phyloP scores from a whole-genome alignment of 164 flowering plant genomes.

The Euptelea pleiosperma region DNA sequence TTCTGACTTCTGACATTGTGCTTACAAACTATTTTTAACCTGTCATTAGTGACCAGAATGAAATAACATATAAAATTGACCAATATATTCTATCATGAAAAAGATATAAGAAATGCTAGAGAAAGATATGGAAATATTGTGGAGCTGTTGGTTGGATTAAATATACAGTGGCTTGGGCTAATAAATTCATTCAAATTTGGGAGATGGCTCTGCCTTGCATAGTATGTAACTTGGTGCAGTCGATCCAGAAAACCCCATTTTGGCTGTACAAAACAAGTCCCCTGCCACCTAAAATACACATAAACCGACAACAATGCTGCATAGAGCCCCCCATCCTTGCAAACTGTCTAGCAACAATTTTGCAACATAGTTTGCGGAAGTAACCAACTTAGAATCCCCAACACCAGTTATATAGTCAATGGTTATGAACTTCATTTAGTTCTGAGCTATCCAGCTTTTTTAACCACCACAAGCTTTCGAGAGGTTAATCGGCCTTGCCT shows the following conservation, averaged over 20 bases:
- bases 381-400: not conserved
- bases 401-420: not conserved
- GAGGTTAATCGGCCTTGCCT: no score
- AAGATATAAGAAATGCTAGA: not conserved
- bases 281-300: not conserved
- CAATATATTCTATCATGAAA: slow-evolving; percentile 1
- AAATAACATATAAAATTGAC: not conserved
- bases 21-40: no score
- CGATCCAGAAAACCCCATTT: slow-evolving; percentile 6
- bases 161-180: not conserved
- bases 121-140: not conserved
- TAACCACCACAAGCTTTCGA: not conserved
- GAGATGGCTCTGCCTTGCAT: slow-evolving; percentile 3
- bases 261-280: slow-evolving; percentile 18
- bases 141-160: not conserved
- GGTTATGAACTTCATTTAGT: not conserved
- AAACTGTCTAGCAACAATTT: no score
- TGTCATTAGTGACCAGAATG: no score
- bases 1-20: no score
- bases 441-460: not conserved
- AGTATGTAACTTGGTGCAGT: no score
- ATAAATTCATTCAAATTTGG: slow-evolving; percentile 1
- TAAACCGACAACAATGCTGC: not conserved
- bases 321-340: no score
- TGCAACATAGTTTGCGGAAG: no score